These are phyloP conservation scores for Trichoderma breve DNA, from an alignment of 2,329 filamentous ascomycete genomes.

Conservation along the genomic window DNA sequence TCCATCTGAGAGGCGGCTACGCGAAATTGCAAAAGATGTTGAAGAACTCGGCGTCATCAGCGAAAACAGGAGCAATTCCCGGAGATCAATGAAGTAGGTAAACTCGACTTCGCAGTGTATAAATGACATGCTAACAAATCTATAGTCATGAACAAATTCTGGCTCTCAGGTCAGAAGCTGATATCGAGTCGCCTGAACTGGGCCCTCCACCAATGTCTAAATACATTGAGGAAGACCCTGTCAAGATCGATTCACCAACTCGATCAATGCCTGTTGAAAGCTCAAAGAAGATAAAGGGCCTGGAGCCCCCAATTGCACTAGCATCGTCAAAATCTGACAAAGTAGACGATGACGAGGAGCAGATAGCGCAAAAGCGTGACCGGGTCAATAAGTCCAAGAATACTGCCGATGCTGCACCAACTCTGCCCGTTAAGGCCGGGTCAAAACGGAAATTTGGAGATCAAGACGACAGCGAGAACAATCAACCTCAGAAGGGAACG, in stretches of 20 bases:
- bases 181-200: conserved; percentile 65
- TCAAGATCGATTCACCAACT: conserved; percentile 52
- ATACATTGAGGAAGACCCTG: conserved; percentile 55
- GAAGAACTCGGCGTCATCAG: conserved; percentile 57
- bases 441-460: conserved; percentile 59
- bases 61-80: conserved; percentile 66
- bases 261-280: conserved; percentile 23
- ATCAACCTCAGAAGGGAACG: conserved; percentile 26
- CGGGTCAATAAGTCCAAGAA: background rate
- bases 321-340: conserved; percentile 24
- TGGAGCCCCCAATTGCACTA: conserved; percentile 34
- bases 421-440: conserved; percentile 42
- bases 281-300: conserved; percentile 23
- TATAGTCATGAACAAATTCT: conserved; percentile 60
- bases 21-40: conserved; percentile 55
- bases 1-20: conserved; percentile 55
- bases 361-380: background rate
- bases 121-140: conserved; percentile 31
- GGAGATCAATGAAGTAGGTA: conserved; percentile 66
- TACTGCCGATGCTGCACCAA: conserved; percentile 19
- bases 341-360: background rate
- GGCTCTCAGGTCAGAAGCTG: conserved; percentile 52
- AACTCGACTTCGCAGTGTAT: background rate
- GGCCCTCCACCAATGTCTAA: conserved; percentile 61
- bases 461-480: conserved; percentile 51